Base-by-base conservation (phyloP, 2,329 filamentous ascomycete species). In the Trichoderma sp. region DNA sequence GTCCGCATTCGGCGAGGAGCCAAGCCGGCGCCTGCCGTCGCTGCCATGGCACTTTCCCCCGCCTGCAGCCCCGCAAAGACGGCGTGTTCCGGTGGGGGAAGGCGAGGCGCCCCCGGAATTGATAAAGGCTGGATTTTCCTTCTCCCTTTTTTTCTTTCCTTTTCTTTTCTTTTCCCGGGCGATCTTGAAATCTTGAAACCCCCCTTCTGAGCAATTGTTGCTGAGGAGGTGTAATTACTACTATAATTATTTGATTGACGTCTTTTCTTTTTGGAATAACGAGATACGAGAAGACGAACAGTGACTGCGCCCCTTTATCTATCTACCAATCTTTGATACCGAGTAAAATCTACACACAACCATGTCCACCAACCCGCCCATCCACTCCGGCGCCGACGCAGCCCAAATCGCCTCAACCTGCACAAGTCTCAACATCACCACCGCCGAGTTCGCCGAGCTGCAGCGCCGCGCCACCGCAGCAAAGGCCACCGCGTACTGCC, bases 401-500 rank as follows among this genome's bases (percentile, higher is more conserved):
- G 78, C 79, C 50, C 78, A 78, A 75, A 79, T 82, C 63, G 75
- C 79, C 5, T 75, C 79, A 14, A 79, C 80, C 8, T 83, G 83
- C 80, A 50, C 67, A 31, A 73, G 77, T 5, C 78, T 88, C 82
- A 82, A 82, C 81, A 86, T 97, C 60, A 91, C 90, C 11, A 82
- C 85, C 18, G 82, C 86, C 66, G 93, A 97, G 83, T 90, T 97
- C 82, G 83, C 87, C 76, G 86, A 87, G 59, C 89, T 98, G 65
- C 89, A 89, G 71, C 83, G 86, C 75, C 87, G 89, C 81, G 92
- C 93, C 78, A 87, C 90, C 71, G 90, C 90, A 6, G 95, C 95
- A 76, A 97, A 97, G 84, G 87, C 87, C 3, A 89, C 87, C 72
- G 95, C 96, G 45, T 98, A 98, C 86, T 97, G 95, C 90, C 95